Percentiles rank a stretch among this genome's conserved stretches.
These are phyloP conservation scores for Trichophyton equinum DNA, from an alignment of 2,329 filamentous ascomycete species.

Conservation along the genomic window DNA sequence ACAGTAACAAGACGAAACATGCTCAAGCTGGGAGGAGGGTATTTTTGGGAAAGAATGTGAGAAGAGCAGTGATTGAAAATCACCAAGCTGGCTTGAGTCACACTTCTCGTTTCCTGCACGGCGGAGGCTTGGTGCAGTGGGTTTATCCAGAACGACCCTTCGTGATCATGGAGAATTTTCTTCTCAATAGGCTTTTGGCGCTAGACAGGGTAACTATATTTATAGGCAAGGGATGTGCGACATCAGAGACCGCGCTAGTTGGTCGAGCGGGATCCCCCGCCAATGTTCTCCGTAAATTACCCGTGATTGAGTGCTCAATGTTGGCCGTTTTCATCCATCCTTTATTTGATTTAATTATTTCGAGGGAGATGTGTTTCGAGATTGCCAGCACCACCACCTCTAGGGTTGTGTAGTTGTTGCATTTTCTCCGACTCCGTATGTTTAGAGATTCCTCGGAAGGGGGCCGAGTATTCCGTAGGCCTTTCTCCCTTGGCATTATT, in stretches of 20 bases:
- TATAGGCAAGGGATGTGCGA: background rate
- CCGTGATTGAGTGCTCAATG: background rate
- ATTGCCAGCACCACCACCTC: background rate
- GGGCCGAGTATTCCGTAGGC: background rate
- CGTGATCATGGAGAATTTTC: conserved; percentile 5
- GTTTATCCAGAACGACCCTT: background rate
- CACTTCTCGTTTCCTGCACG: conserved; percentile 2
- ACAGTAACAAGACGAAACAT: background rate
- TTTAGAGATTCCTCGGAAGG: background rate
- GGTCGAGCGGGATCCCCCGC: background rate
- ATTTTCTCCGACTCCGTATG: background rate
- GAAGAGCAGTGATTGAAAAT: background rate
- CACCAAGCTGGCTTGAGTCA: conserved; percentile 1
- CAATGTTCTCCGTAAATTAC: too few relatives aligned
- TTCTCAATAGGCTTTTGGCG: background rate
- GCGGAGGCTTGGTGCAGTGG: conserved; percentile 2
- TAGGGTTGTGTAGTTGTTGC: background rate
- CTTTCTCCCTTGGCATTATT: background rate
- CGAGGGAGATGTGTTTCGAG: background rate
- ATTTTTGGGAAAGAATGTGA: background rate
- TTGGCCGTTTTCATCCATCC: background rate
- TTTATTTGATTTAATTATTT: background rate
- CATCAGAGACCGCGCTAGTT: background rate
- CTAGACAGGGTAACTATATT: background rate
- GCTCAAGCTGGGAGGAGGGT: background rate